Evolutionary conservation across 192 early-diverging fungal genomes (phyloP), one percentile per base, ranked within the genome.

Genomic region (Dissophora ornata): DNA sequence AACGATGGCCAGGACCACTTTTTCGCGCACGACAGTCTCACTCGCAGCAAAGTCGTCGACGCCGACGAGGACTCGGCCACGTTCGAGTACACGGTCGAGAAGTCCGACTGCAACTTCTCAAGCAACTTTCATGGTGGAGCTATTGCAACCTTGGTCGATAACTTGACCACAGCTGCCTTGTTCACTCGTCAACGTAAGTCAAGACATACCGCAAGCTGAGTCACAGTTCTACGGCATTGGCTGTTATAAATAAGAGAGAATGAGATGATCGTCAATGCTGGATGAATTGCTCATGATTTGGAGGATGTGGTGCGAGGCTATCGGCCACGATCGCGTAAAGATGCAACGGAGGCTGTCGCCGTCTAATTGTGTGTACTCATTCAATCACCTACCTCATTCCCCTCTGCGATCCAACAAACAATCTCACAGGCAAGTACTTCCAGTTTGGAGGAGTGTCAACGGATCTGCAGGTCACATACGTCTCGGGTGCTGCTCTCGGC

Each of bases 91-190:
- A 46, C 42, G 0, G 67, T 81, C n/a, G n/a, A 57, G 24, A 58
- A 63, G 18, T 66, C 56, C 12, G 81, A 82, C 25, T 79, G 81
- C 63, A 82, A 80, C 46, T 56, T 69, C 30, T 56, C 67, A 22
- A 64, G 68, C 64, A 82, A 63, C 29, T 62, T 79, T 33, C 81
- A 82, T 45, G 81, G 81, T 32, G 81, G 81, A 13, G 79, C 32
- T 45, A 79, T 80, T 52, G 81, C 81, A 4, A 75, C 69, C 24
- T 46, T 82, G 46, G 54, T 82, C 11, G 81, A 82, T 46, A 69
- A 68, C 57, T 45, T 67, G 24, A 69, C 80, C 25, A 78, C 73
- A 2, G 66, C 62, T 7, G 80, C 61, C 36, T 24, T 81, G 38
- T 65, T 74, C 49, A 81, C 66, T 19, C 26, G 61, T 12, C 57